These are phyloP conservation scores for Alternaria incomplexa DNA, from an alignment of 2,329 filamentous ascomycete genomes.

Conservation along the genomic window DNA sequence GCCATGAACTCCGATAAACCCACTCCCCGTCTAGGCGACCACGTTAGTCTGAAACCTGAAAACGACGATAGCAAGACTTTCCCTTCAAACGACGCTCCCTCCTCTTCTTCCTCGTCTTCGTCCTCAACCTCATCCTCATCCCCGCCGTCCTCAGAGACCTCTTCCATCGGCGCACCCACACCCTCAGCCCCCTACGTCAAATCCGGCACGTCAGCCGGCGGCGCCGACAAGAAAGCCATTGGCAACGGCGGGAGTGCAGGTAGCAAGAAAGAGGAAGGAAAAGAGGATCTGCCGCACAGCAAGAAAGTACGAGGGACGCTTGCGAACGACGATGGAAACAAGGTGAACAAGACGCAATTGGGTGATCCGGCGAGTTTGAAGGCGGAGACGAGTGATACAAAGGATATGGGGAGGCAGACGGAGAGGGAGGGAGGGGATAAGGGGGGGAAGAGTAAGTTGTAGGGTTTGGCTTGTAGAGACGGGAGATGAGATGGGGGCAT, in stretches of 20 bases:
- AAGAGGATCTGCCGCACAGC: conserved; percentile 26
- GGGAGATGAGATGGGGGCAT: neutral
- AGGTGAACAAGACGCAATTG: conserved; percentile 34
- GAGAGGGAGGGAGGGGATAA: conserved; percentile 28
- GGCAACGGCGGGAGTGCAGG: conserved; percentile 2
- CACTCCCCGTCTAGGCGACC: conserved; percentile 31
- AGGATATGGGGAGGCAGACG: conserved; percentile 19
- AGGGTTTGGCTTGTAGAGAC: neutral
- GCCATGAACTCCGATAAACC: conserved; percentile 19
- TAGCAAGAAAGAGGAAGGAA: conserved; percentile 3
- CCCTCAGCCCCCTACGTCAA: conserved; percentile 13
- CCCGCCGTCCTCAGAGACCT: conserved; percentile 4
- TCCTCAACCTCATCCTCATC: neutral
- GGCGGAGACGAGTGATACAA: conserved; percentile 32
- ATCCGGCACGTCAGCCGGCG: neutral
- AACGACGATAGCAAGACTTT: conserved; percentile 20
- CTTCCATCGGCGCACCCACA: conserved; percentile 4
- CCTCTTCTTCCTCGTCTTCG: neutral
- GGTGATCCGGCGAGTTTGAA: conserved; percentile 41
- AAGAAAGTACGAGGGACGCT: conserved; percentile 35
- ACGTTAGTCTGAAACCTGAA: conserved; percentile 30
- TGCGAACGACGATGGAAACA: conserved; percentile 22
- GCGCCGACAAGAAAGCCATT: conserved; percentile 3
- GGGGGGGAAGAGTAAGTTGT: conserved; percentile 26
- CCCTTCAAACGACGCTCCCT: conserved; percentile 9